Percentiles rank a stretch among this genome's conserved stretches.
Evolutionary conservation across 331 rosid genomes (phyloP).

Genomic region (Telfairia occidentalis): DNA sequence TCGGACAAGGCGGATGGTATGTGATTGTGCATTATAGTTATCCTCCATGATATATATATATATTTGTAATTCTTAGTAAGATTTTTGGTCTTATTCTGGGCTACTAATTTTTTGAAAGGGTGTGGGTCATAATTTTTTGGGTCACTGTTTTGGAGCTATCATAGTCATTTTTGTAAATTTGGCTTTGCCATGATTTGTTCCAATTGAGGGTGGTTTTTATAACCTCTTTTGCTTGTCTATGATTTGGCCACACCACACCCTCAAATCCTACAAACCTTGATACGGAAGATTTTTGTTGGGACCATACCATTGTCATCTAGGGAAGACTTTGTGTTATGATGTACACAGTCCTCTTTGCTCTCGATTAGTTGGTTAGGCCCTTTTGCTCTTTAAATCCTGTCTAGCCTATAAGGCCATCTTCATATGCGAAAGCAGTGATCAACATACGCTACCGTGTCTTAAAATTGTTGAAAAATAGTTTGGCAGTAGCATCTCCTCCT

Average conservation of each 20-base stretch:
- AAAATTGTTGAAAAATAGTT: not conserved
- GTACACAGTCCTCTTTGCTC: not conserved
- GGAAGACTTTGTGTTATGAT: not conserved
- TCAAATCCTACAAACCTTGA: not conserved
- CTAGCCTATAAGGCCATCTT: not conserved
- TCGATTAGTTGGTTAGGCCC: not conserved
- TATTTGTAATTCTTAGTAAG: not conserved
- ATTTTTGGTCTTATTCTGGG: not conserved
- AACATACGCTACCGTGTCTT: not conserved
- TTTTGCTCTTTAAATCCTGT: not conserved
- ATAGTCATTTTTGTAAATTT: not conserved
- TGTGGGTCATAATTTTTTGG: not conserved
- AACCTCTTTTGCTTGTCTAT: not conserved
- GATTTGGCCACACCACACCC: not conserved
- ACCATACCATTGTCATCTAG: not conserved
- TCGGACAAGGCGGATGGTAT: conserved; percentile 53
- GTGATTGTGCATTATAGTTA: conserved; percentile 13
- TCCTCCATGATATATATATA: not conserved
- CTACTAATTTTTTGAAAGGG: conserved; percentile 1
- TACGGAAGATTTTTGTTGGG: not conserved
- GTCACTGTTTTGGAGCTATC: not conserved
- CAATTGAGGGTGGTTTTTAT: not conserved
- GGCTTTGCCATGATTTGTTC: not conserved
- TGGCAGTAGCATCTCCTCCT: not conserved
- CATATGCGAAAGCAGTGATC: not conserved